Base-by-base conservation (phyloP, 164 flowering plant species). In the Magnolia changhungtana region DNA sequence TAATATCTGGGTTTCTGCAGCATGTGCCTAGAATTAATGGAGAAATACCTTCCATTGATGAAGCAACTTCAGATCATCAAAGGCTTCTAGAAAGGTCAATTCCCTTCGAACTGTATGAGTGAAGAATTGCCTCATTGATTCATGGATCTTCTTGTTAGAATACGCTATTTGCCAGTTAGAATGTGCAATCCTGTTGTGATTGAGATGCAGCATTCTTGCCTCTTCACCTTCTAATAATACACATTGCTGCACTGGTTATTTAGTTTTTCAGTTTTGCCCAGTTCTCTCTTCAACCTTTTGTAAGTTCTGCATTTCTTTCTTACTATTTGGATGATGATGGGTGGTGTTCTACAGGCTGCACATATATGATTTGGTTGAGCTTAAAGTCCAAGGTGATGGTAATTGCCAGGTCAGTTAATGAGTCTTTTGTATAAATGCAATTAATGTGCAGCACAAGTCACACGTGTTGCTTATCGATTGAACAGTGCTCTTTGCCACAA, bases 21-120 rank as follows among this genome's bases (percentile, higher is more conserved):
- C 97, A 96, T 86, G 86, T 96, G 83, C 99, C 98, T 24, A 87
- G 88, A 81, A 92, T 92, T 74, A 96, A 96, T 86, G 97, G 98
- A 70, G 99, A 96, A 74, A 96, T 96, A 79, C 99, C 99, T 49
- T 91, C 99, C 27, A 73, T 83, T 75, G 97, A 96, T 81, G 99
- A 94, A 87, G 99, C 89, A 67, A 89, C 91, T 75, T 89, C 97
- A 75, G 99, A 96, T 84, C 95, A 94, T 83, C 94, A 96, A 80
- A 90, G 95, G 81, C 88, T 96, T 77, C 83, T 89, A 21, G 91
- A 91, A 80, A 92, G 99, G 99, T 94, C 23, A 21, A 21, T 71
- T 8, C 68, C 63, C 74, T 63, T 37, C 23, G 13, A 37, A 31
- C 59, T 66, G 29, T 23, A 23, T 72, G 24, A 66, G 70, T 64